These are phyloP conservation scores for Pseudonectria buxi DNA, from an alignment of 2,329 filamentous ascomycete species.

Conservation along the genomic window DNA sequence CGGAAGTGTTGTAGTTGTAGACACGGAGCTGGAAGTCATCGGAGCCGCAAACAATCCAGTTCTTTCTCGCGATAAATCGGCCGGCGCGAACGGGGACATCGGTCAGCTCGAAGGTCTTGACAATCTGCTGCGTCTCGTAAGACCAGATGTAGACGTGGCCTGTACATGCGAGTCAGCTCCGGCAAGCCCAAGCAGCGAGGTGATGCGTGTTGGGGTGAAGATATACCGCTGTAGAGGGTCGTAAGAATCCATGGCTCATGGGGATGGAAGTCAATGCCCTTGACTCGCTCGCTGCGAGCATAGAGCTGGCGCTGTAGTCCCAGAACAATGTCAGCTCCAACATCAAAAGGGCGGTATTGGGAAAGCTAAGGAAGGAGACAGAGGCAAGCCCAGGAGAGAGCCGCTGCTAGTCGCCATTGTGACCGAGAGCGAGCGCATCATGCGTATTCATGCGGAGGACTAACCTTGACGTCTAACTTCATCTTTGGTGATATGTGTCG, in stretches of 20 bases:
- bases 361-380: neutral
- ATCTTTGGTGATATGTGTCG: conserved; percentile 25
- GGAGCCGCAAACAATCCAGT: conserved; percentile 96
- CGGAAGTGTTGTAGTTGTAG: conserved; percentile 99
- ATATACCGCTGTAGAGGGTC: conserved; percentile 86
- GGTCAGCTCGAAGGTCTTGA: conserved; percentile 98
- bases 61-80: conserved; percentile 94
- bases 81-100: conserved; percentile 96
- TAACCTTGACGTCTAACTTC: conserved; percentile 38
- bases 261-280: conserved; percentile 94
- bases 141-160: conserved; percentile 99
- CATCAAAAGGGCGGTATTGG: conserved; percentile 8
- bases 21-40: conserved; percentile 84
- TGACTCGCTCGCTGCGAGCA: conserved; percentile 90
- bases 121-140: conserved; percentile 90
- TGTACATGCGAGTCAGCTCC: conserved; percentile 27
- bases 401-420: neutral
- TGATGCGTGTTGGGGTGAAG: neutral
- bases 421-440: conserved; percentile 1
- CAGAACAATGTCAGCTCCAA: conserved; percentile 18
- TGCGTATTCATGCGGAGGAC: conserved; percentile 8
- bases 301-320: conserved; percentile 38
- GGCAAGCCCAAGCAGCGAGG: neutral
- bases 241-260: conserved; percentile 96
- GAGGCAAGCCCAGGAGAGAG: neutral